These are phyloP conservation scores for Zymoseptoria brevis DNA, from an alignment of 2,329 filamentous ascomycete species.

Conservation along the genomic window DNA sequence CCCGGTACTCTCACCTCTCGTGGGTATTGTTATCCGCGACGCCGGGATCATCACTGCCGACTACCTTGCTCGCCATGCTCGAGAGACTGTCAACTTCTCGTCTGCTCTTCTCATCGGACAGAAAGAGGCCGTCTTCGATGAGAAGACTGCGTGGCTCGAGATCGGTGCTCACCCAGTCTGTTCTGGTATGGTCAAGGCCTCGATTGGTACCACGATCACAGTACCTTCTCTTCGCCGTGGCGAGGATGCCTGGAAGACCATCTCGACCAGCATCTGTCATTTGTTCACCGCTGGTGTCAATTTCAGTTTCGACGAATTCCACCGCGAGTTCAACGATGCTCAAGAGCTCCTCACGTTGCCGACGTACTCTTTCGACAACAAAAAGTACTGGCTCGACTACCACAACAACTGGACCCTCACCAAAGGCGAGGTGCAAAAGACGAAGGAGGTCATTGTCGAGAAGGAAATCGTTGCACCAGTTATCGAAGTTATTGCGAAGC, in stretches of 20 bases:
- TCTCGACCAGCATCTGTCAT: slow-evolving; percentile 49
- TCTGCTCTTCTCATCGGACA: slow-evolving; percentile 54
- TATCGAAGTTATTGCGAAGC: slow-evolving; percentile 43
- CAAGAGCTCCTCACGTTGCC: slow-evolving; percentile 58
- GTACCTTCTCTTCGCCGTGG: slow-evolving; percentile 55
- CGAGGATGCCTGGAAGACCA: slow-evolving; percentile 57
- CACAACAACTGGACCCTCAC: slow-evolving; percentile 63
- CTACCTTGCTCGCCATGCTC: slow-evolving; percentile 58
- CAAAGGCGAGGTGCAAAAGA: slow-evolving; percentile 52
- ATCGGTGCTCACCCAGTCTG: slow-evolving; percentile 67
- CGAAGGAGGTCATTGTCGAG: slow-evolving; percentile 33
- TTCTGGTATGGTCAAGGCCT: slow-evolving; percentile 59
- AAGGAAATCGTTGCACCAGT: slow-evolving; percentile 28
- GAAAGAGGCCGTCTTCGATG: slow-evolving; percentile 51
- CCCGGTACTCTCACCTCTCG: slow-evolving; percentile 61
- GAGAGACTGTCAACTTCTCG: slow-evolving; percentile 63
- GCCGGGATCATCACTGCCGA: slow-evolving; percentile 49
- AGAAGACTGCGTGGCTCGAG: slow-evolving; percentile 64
- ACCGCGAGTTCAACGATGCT: slow-evolving; percentile 51
- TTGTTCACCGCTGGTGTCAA: slow-evolving; percentile 56
- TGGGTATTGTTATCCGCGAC: slow-evolving; percentile 52
- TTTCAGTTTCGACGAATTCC: slow-evolving; percentile 64
- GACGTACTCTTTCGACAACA: slow-evolving; percentile 60
- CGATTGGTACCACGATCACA: slow-evolving; percentile 49
- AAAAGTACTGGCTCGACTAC: slow-evolving; percentile 67